Base-by-base conservation (phyloP, 2,329 filamentous ascomycete genomes). In the Clonostachys sp. region DNA sequence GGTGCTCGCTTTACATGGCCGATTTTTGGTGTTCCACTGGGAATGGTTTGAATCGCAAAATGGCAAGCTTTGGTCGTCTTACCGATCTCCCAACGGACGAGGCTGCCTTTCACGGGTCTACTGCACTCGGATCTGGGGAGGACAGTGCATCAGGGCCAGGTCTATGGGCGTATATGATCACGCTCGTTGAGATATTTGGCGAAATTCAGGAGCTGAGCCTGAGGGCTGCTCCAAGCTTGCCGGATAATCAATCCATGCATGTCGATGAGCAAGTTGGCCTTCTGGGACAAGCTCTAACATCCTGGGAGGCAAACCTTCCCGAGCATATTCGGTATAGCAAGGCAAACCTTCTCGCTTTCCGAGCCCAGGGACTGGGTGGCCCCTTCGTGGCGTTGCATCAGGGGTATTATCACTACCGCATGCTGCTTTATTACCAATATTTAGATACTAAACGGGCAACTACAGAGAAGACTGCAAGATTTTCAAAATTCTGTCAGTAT, bases 341-440 rank as follows among this genome's bases (percentile, higher is more conserved):
- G 9, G 58, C 62, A 7, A 66, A 65, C 8, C 44, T 67, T 1
- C 46, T 40, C 12, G 16, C 35, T 3, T 59, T 63, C 34, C 50
- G 58, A 1, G 18, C 33, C 2, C 54, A 53, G 10, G 63, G 63
- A 5, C 41, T 59, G 2, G 64, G 63, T 0, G 56, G 62, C 7
- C 53, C 60, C 5, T 66, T 65, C 41, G 47, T 65, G 2, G 63
- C 63, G 17, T 60, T 66, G 40, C 63, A 66, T 51, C 49, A 66
- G 2, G 63, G 63, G 13, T 63, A 60, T 35, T 59, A 66, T 16
- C 62, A 66, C 41, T 66, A 66, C 45, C 56, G 51, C 7, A 66
- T 61, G 8, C 50, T 66, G 0, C 49, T 66, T 0, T 66, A 59
- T 33, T 66, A 65, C 48, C 60, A 60, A 18, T 65, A 65, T 38